phyloP scores from a whole-genome alignment of 2,329 filamentous ascomycete genomes.

The Chrysoporthe cubensis region DNA sequence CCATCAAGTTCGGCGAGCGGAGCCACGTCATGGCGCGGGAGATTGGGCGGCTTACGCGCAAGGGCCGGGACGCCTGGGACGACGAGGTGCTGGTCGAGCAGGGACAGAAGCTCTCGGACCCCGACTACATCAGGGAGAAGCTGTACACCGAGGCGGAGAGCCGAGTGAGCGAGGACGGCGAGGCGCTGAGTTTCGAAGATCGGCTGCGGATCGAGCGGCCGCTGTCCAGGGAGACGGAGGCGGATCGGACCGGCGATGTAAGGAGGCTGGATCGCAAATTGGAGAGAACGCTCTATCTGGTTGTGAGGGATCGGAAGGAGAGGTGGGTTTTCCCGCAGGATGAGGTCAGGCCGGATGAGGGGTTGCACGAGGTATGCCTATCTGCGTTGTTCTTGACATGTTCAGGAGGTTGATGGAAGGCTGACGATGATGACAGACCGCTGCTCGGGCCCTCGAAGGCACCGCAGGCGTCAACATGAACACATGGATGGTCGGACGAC shows the following conservation, averaged over 20 bases:
- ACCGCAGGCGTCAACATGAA: conserved; percentile 95
- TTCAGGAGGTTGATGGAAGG: background rate
- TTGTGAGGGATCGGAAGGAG: conserved; percentile 74
- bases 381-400: background rate
- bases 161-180: conserved; percentile 62
- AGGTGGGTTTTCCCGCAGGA: conserved; percentile 84
- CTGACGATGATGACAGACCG: conserved; percentile 61
- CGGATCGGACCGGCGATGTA: conserved; percentile 75
- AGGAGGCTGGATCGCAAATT: conserved; percentile 79
- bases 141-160: conserved; percentile 77
- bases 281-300: conserved; percentile 82
- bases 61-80: conserved; percentile 76
- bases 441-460: conserved; percentile 75
- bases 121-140: conserved; percentile 67
- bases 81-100: conserved; percentile 85
- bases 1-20: conserved; percentile 79
- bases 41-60: conserved; percentile 76
- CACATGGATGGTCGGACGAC: conserved; percentile 93
- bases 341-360: conserved; percentile 70
- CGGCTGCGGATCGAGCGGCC: conserved; percentile 73
- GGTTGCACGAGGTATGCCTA: conserved; percentile 75
- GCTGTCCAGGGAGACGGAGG: conserved; percentile 72
- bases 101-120: conserved; percentile 68
- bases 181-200: conserved; percentile 60
- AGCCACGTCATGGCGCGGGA: conserved; percentile 76